These are phyloP conservation scores for Apiospora koreana DNA, from an alignment of 2,329 filamentous ascomycete genomes.

Conservation along the genomic window DNA sequence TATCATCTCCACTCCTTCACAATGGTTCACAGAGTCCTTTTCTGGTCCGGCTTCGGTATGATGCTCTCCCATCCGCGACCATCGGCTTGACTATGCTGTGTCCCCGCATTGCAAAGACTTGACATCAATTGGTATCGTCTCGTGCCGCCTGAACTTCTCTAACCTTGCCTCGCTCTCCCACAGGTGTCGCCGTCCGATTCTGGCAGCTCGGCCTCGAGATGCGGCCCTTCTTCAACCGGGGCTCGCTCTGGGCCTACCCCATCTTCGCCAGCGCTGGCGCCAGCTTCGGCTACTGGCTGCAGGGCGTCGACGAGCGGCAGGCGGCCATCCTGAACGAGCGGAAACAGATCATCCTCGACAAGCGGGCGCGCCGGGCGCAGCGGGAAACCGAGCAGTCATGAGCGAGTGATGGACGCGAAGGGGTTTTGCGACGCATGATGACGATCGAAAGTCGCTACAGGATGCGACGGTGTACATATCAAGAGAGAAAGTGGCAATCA, in stretches of 20 bases:
- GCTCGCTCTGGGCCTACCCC: conserved; percentile 89
- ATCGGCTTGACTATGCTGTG: too few relatives aligned
- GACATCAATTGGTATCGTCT: too few relatives aligned
- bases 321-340: conserved; percentile 74
- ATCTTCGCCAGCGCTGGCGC: conserved; percentile 83
- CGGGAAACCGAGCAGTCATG: conserved; percentile 47
- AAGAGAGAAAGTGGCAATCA: conserved; percentile 3
- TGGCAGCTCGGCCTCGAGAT: conserved; percentile 99
- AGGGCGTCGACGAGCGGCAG: conserved; percentile 85
- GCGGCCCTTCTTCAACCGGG: conserved; percentile 86
- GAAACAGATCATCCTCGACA: conserved; percentile 81
- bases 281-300: conserved; percentile 96
- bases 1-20: conserved; percentile 31
- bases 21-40: conserved; percentile 69
- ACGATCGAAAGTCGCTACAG: neutral
- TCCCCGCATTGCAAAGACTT: too few relatives aligned
- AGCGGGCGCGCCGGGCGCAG: conserved; percentile 77
- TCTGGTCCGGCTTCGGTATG: conserved; percentile 92
- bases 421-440: neutral
- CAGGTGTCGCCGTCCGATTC: conserved; percentile 87
- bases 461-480: neutral
- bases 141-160: neutral
- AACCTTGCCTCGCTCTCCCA: neutral
- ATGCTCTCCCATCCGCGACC: conserved; percentile 28
- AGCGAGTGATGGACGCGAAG: conserved; percentile 9